Conservation (phyloP, 2,329 filamentous ascomycete genomes). For the Penicillium italicum region DNA sequence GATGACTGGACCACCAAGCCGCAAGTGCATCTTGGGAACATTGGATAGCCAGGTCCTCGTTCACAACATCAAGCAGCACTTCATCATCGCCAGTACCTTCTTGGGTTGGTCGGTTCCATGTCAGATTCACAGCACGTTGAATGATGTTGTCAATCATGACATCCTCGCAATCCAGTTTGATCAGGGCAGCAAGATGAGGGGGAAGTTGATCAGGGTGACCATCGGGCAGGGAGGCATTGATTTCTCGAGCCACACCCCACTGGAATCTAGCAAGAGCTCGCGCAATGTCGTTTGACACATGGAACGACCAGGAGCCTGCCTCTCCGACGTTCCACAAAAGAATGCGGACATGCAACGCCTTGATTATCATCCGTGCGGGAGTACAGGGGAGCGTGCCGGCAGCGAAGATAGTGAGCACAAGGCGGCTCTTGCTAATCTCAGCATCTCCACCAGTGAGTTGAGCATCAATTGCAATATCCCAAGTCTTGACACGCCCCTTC, state of each 20-base stretch:
- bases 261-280: constrained; percentile 68
- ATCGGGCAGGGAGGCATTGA: constrained; percentile 48
- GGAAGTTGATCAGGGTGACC: constrained; percentile 66
- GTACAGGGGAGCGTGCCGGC: constrained; percentile 83
- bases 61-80: constrained; percentile 74
- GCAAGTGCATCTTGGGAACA: constrained; percentile 87
- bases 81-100: constrained; percentile 61
- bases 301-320: constrained; percentile 61
- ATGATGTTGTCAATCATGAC: constrained; percentile 74
- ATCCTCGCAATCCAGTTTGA: constrained; percentile 76
- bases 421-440: constrained; percentile 81
- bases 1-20: constrained; percentile 80
- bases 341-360: constrained; percentile 86
- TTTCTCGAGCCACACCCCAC: constrained; percentile 75
- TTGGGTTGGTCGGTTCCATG: constrained; percentile 76
- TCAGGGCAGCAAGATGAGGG: constrained; percentile 68
- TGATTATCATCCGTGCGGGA: constrained; percentile 80
- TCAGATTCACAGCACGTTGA: constrained; percentile 82
- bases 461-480: constrained; percentile 89
- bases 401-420: constrained; percentile 81
- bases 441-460: constrained; percentile 87
- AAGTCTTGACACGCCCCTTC: constrained; percentile 79
- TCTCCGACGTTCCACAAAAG: constrained; percentile 75
- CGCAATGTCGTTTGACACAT: constrained; percentile 65
- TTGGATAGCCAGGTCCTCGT: constrained; percentile 78